These are phyloP conservation scores for Fusarium sp. DNA, from an alignment of 2,329 filamentous ascomycete species.

Conservation along the genomic window DNA sequence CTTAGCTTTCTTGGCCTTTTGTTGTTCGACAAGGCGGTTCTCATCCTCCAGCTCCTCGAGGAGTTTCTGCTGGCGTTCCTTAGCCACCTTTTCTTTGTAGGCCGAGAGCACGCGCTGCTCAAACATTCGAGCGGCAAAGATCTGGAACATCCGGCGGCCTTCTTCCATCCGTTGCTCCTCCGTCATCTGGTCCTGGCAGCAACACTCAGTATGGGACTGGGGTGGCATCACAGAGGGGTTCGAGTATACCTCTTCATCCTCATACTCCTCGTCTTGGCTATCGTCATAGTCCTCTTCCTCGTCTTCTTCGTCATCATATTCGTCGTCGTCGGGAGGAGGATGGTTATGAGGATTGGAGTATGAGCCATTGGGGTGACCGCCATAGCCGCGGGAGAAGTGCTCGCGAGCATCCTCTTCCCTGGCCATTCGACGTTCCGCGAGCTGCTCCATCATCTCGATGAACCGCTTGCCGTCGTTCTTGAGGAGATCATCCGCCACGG, in stretches of 20 bases:
- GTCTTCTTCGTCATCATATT: conserved; percentile 76
- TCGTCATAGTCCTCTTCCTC: conserved; percentile 71
- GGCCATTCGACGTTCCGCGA: conserved; percentile 96
- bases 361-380: conserved; percentile 69
- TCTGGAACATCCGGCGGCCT: conserved; percentile 98
- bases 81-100: conserved; percentile 97
- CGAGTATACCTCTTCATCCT: conserved; percentile 81
- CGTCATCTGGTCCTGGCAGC: conserved; percentile 88
- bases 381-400: conserved; percentile 69
- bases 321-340: conserved; percentile 81
- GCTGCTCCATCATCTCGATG: conserved; percentile 99
- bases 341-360: conserved; percentile 74
- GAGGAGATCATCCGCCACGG: conserved; percentile 96
- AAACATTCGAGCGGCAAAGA: conserved; percentile 99
- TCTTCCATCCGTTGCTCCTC: conserved; percentile 99
- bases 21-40: conserved; percentile 77
- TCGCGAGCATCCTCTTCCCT: conserved; percentile 87
- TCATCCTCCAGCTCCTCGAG: conserved; percentile 94
- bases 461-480: conserved; percentile 99
- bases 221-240: conserved; percentile 54
- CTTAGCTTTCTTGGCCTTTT: conserved; percentile 91
- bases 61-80: conserved; percentile 90
- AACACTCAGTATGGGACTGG: conserved; percentile 57
- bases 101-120: conserved; percentile 95
- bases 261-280: conserved; percentile 73